Conservation (phyloP, 176 grass and related monocot species). For the Oryza glaberrima region DNA sequence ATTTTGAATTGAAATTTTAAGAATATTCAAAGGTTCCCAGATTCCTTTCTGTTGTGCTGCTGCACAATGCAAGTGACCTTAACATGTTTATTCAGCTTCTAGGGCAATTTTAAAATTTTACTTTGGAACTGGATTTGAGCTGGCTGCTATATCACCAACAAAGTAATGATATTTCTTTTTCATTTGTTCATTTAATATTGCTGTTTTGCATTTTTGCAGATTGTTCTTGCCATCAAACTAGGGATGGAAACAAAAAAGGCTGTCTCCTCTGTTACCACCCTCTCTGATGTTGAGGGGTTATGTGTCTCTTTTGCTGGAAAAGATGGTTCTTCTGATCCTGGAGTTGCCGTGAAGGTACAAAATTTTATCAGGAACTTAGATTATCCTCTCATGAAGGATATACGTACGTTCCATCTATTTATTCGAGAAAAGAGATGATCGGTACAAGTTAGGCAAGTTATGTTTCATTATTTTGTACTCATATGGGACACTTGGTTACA, state of each 20-base stretch:
- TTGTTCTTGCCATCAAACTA: conserved; percentile 88
- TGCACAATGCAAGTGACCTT: background rate
- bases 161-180: background rate
- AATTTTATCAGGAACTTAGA: background rate
- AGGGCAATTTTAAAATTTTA: background rate
- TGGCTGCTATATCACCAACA: background rate
- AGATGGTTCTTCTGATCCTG: conserved; percentile 77
- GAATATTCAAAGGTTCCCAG: background rate
- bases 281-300: conserved; percentile 85
- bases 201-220: conserved; percentile 42
- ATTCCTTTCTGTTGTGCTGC: background rate
- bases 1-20: background rate
- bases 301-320: conserved; percentile 77
- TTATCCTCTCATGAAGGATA: background rate
- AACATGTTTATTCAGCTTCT: conserved; percentile 4
- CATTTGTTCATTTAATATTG: too few species aligned
- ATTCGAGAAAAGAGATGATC: conserved; percentile 3
- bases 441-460: background rate
- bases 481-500: background rate
- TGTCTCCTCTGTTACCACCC: conserved; percentile 64
- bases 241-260: conserved; percentile 77
- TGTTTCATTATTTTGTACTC: background rate
- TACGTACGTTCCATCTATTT: background rate
- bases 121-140: background rate
- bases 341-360: conserved; percentile 75